Evolutionary conservation across 1,139 yeast genomes (phyloP).

Genomic region (Pichia sp.): DNA sequence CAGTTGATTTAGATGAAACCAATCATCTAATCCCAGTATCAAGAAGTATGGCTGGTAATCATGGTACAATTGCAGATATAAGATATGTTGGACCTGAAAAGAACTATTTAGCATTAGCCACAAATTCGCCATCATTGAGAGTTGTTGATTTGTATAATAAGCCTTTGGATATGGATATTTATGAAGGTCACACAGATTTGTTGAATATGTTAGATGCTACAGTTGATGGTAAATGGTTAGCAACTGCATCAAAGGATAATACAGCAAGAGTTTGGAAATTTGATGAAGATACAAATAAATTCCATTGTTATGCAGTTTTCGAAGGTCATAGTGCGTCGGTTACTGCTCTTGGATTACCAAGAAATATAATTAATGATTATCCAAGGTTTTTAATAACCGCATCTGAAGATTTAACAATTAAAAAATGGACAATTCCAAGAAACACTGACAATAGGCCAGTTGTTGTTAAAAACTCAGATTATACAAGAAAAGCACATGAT

Average conservation of each 20-base stretch:
- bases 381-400: conserved; percentile 82
- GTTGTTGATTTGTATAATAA: conserved; percentile 47
- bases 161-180: conserved; percentile 57
- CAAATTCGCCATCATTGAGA: conserved; percentile 89
- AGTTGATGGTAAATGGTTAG: conserved; percentile 79
- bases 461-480: conserved; percentile 52
- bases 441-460: conserved; percentile 8
- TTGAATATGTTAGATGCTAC: conserved; percentile 75
- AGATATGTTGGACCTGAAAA: conserved; percentile 63
- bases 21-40: conserved; percentile 36
- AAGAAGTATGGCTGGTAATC: conserved; percentile 79
- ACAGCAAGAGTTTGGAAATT: conserved; percentile 79
- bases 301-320: conserved; percentile 53
- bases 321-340: conserved; percentile 85
- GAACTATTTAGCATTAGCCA: conserved; percentile 65
- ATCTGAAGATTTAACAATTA: conserved; percentile 82
- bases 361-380: conserved; percentile 39
- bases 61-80: conserved; percentile 90
- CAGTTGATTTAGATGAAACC: conserved; percentile 22
- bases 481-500: conserved; percentile 93
- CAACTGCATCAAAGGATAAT: conserved; percentile 88
- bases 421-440: conserved; percentile 76
- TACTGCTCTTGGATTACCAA: conserved; percentile 74
- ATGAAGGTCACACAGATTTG: conserved; percentile 80
- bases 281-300: conserved; percentile 35